Evolutionary conservation across 495 filamentous ascomycete species (phyloP), one percentile per base, ranked within the genome.

Genomic region (Aspergillus conjunctus): DNA sequence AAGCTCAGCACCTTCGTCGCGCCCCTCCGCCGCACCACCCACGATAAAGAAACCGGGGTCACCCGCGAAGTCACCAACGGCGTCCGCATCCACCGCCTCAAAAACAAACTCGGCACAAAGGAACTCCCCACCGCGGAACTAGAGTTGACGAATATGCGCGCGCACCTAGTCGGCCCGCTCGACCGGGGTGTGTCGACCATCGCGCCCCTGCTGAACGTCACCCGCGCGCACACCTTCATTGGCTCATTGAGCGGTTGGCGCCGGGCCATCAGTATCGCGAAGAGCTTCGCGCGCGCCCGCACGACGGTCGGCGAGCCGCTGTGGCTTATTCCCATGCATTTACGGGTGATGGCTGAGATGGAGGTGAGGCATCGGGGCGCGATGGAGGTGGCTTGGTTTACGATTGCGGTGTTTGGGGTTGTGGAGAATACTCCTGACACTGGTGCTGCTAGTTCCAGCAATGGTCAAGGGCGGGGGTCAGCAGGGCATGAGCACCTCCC

Each of bases 121-220:
- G 74, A 85, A 18, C 69, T 91, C 1, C 88, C 88, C 0, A 91
- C 88, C 0, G 88, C 88, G 5, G 88, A 92, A 60, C 77, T 91
- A 6, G 85, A 87, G 53, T 76, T 87, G 20, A 74, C 74, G 12
- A 77, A 75, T 15, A 84, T 83, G 73, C 81, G 89, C 18, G 89
- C 78, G 2, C 87, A 86, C 71, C 73, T 90, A 4, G 71, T 92
- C 44, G 88, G 89, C 20, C 68, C 73, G 10, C 70, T 86, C 44
- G 87, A 88, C 32, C 72, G 82, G 14, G 88, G 88, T n/a, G 78
- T 89, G 18, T 78, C 79, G 44, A 85, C 86, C 60, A 88, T 91
- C 56, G 74, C 81, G 20, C 84, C 85, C 4, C 76, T 91, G 15
- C 76, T 91, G 11, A 91, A 86, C 56, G 84, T 91, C 65, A 90